Evolutionary conservation across 129 eudicot species (phyloP).

Genomic region (Saposhnikovia divaricata): DNA sequence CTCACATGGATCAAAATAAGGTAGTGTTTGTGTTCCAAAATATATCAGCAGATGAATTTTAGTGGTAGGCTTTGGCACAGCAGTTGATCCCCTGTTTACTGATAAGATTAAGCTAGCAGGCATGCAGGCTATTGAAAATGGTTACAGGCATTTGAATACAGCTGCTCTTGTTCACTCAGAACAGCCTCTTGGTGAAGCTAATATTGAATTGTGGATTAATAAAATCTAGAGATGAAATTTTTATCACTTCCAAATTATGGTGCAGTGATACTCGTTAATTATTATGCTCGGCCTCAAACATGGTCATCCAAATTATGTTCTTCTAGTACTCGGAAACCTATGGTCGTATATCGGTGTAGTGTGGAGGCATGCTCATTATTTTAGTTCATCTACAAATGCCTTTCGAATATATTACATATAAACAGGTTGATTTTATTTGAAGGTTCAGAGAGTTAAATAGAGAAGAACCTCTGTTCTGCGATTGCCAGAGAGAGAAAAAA

Average conservation of each 20-base stretch:
- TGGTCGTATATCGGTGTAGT: too few species aligned
- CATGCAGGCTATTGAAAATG: conserved; percentile 26
- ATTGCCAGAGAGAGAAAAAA: too few species aligned
- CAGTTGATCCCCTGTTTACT: conserved; percentile 23
- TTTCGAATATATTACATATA: too few species aligned
- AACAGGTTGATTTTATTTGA: too few species aligned
- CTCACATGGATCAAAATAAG: not conserved
- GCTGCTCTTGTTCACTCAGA: conserved; percentile 30
- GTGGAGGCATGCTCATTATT: too few species aligned
- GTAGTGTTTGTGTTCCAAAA: conserved; percentile 4
- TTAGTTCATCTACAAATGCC: too few species aligned
- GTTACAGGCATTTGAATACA: conserved; percentile 42
- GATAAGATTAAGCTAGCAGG: conserved; percentile 19
- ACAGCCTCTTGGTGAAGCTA: conserved; percentile 36
- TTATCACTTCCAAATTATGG: conserved; percentile 50
- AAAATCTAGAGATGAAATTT: conserved; percentile 27
- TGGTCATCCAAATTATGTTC: too few species aligned
- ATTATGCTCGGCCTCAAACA: too few species aligned
- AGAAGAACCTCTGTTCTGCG: too few species aligned
- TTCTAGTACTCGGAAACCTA: too few species aligned
- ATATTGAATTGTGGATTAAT: conserved; percentile 24
- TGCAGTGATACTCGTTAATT: conserved; percentile 17
- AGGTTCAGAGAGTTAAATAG: too few species aligned
- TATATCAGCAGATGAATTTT: conserved; percentile 19
- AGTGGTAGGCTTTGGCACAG: conserved; percentile 33